Evolutionary conservation across 192 early-diverging fungal species (phyloP).

Genomic region (Coemansia nantahalensis): DNA sequence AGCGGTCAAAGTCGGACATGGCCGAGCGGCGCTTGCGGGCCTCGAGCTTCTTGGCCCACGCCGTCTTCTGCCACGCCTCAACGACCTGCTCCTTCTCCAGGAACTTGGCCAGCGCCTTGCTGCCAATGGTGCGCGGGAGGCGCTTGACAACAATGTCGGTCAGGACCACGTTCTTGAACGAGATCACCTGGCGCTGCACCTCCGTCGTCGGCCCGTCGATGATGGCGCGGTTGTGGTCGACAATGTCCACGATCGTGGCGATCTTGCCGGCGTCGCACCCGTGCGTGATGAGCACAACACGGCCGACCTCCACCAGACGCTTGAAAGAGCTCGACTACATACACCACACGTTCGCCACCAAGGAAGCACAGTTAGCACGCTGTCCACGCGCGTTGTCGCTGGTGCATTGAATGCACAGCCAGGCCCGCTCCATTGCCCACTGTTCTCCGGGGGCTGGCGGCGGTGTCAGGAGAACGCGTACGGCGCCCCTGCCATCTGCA

Average conservation of each 20-base stretch:
- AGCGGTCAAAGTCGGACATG: conserved; percentile 95
- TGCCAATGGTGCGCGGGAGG: conserved; percentile 80
- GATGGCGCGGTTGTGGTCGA: conserved; percentile 98
- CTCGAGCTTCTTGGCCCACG: conserved; percentile 96
- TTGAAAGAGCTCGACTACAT: conserved; percentile 66
- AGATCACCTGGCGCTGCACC: conserved; percentile 80
- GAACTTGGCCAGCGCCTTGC: conserved; percentile 71
- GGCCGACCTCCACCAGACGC: conserved; percentile 96
- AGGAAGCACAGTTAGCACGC: background rate
- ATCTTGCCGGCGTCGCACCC: conserved; percentile 96
- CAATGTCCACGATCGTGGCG: conserved; percentile 98
- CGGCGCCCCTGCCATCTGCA: too few species aligned
- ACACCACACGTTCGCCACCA: background rate
- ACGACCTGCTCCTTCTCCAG: conserved; percentile 83
- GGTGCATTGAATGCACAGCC: too few species aligned
- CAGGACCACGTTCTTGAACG: conserved; percentile 89
- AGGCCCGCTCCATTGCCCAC: too few species aligned
- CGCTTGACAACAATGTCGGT: conserved; percentile 85
- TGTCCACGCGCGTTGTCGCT: too few species aligned
- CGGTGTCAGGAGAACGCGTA: too few species aligned
- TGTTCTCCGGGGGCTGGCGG: too few species aligned
- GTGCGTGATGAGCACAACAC: conserved; percentile 95
- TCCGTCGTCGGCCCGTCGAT: conserved; percentile 97
- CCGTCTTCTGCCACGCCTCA: conserved; percentile 81
- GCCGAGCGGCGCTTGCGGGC: conserved; percentile 71